These are phyloP conservation scores for Sugiyamaella grinbergsii DNA, from an alignment of 1,139 yeast species.

Conservation along the genomic window DNA sequence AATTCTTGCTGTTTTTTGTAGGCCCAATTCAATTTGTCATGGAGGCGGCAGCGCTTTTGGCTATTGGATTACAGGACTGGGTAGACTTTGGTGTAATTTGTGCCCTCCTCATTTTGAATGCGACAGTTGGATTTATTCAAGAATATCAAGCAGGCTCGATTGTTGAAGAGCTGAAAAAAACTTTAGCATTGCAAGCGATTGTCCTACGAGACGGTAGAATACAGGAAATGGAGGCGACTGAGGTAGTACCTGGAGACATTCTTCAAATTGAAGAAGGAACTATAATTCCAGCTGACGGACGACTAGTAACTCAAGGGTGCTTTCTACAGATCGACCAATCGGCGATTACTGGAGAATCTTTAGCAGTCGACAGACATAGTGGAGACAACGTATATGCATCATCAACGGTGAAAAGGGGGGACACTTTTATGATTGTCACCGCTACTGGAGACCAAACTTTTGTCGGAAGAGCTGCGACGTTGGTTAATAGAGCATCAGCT, in stretches of 20 bases:
- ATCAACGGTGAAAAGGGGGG: constrained; percentile 96
- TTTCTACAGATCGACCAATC: constrained; percentile 95
- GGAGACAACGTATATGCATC: constrained; percentile 93
- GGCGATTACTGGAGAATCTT: constrained; percentile 97
- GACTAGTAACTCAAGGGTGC: constrained; percentile 66
- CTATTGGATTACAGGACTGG: constrained; percentile 99
- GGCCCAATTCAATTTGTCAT: constrained; percentile 99
- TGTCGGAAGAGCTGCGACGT: constrained; percentile 96
- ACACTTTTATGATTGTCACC: constrained; percentile 91
- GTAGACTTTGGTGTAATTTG: constrained; percentile 98
- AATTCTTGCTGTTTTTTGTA: constrained; percentile 89
- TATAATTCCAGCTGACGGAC: constrained; percentile 89
- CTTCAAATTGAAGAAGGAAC: constrained; percentile 78
- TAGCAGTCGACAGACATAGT: constrained; percentile 89
- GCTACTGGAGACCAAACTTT: constrained; percentile 93
- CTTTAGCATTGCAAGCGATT: constrained; percentile 53
- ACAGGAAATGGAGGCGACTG: constrained; percentile 63
- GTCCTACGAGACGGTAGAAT: constrained; percentile 69
- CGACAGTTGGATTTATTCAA: constrained; percentile 94
- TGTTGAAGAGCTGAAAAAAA: constrained; percentile 49
- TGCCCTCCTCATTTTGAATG: constrained; percentile 85
- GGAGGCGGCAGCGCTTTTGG: constrained; percentile 97
- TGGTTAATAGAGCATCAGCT: constrained; percentile 92
- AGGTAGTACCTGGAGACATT: constrained; percentile 81
- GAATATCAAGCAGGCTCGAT: constrained; percentile 68